These are phyloP conservation scores for Aspergillus baeticus DNA, from an alignment of 495 filamentous ascomycete genomes.

Conservation along the genomic window DNA sequence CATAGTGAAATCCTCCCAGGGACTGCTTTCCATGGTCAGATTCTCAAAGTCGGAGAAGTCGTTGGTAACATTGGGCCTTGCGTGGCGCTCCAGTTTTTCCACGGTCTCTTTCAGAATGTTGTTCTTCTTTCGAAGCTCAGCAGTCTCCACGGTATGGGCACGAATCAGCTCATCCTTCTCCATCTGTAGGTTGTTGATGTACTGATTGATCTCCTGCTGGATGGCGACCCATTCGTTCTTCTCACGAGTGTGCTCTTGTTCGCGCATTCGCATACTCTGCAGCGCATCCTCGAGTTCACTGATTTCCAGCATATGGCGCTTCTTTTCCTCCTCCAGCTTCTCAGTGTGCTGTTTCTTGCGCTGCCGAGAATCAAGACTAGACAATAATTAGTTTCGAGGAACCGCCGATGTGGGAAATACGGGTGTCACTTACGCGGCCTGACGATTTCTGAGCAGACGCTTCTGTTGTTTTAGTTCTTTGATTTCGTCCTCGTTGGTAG, in stretches of 20 bases:
- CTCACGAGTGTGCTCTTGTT: slow-evolving; percentile 62
- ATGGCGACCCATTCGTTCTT: slow-evolving; percentile 65
- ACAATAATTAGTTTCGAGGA: slow-evolving; percentile 31
- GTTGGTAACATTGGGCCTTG: slow-evolving; percentile 60
- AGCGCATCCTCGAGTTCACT: slow-evolving; percentile 78
- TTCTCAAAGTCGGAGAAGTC: slow-evolving; percentile 80
- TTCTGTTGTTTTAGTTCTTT: slow-evolving; percentile 99
- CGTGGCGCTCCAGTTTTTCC: slow-evolving; percentile 70
- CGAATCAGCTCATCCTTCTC: slow-evolving; percentile 93
- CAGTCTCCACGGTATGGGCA: slow-evolving; percentile 87
- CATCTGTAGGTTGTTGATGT: slow-evolving; percentile 71
- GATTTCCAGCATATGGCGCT: slow-evolving; percentile 75
- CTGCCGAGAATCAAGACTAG: slow-evolving; percentile 89
- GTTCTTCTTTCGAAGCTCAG: slow-evolving; percentile 94
- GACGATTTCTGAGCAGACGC: slow-evolving; percentile 87
- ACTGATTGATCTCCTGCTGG: slow-evolving; percentile 69
- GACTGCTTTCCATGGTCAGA: slow-evolving; percentile 69
- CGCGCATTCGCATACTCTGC: slow-evolving; percentile 50
- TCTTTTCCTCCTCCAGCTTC: slow-evolving; percentile 95
- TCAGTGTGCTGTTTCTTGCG: slow-evolving; percentile 99
- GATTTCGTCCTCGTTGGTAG: slow-evolving; percentile 87
- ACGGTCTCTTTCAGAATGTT: slow-evolving; percentile 82
- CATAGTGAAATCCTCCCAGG: slow-evolving; percentile 81
- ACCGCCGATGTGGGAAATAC: slow-evolving; percentile 14
- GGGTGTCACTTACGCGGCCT: slow-evolving; percentile 77